A percentile compares a stretch with the other conserved stretches of the same genome.
Evolutionary conservation across 768 basidiomycete genomes (phyloP).

Genomic region (Termitomyces sp.): DNA sequence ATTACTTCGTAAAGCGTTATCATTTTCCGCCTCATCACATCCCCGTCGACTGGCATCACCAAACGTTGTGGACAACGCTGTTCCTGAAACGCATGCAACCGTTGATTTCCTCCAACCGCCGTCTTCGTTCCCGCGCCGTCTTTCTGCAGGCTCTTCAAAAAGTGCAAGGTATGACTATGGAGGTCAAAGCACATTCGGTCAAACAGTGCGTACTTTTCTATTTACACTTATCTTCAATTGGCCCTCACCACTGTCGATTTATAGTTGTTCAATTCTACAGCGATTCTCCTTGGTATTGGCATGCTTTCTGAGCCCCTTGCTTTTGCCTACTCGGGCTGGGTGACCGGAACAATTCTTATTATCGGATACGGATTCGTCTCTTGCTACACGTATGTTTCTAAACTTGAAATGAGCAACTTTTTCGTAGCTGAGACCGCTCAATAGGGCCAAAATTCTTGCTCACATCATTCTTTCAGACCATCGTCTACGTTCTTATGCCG

Average conservation of each 20-base stretch:
- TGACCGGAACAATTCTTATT: slow-evolving; percentile 68
- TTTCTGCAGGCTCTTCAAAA: slow-evolving; percentile 27
- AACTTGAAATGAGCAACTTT: not conserved
- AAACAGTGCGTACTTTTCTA: slow-evolving; percentile 45
- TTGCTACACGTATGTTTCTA: slow-evolving; percentile 76
- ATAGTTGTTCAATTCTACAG: slow-evolving; percentile 86
- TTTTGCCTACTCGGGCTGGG: slow-evolving; percentile 90
- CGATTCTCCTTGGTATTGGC: slow-evolving; percentile 83
- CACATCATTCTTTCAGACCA: slow-evolving; percentile 67
- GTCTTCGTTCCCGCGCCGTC: slow-evolving; percentile 19
- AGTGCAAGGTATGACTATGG: slow-evolving; percentile 28
- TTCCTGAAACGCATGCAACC: not conserved
- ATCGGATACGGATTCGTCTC: slow-evolving; percentile 74
- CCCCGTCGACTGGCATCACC: slow-evolving; percentile 10
- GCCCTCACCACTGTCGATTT: slow-evolving; percentile 5
- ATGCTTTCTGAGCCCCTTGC: slow-evolving; percentile 89
- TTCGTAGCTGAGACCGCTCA: not conserved
- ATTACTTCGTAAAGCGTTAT: slow-evolving; percentile 28
- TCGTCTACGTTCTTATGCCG: slow-evolving; percentile 75
- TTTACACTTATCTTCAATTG: not conserved
- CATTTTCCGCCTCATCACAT: slow-evolving; percentile 18
- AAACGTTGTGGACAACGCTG: not conserved
- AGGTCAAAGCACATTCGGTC: slow-evolving; percentile 69
- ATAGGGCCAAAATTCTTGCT: slow-evolving; percentile 84
- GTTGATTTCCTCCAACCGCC: not conserved